phyloP scores from a whole-genome alignment of 2,329 filamentous ascomycete species.

The Colletotrichum sp. region DNA sequence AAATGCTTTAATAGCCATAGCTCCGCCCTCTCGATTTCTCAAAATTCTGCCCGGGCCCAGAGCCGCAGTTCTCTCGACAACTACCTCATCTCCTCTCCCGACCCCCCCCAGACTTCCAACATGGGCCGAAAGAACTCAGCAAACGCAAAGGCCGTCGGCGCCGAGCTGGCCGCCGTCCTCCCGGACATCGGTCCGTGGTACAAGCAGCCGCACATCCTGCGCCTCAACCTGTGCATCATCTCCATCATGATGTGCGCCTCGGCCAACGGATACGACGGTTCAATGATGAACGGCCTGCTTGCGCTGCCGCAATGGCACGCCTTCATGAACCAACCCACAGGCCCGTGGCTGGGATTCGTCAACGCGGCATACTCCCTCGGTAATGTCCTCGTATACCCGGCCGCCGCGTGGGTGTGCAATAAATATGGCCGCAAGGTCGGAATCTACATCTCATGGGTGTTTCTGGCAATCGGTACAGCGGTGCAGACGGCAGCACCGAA shows the following conservation, averaged over 20 bases:
- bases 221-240: constrained; percentile 45
- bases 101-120: not conserved
- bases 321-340: constrained; percentile 43
- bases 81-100: not conserved
- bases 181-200: constrained; percentile 49
- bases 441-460: not conserved
- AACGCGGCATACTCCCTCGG: constrained; percentile 44
- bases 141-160: constrained; percentile 7
- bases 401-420: constrained; percentile 40
- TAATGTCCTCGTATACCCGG: constrained; percentile 29
- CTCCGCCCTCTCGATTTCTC: not conserved
- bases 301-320: constrained; percentile 43
- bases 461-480: constrained; percentile 1
- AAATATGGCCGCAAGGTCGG: constrained; percentile 12
- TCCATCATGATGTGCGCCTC: constrained; percentile 36
- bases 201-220: constrained; percentile 43
- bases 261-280: constrained; percentile 40
- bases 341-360: constrained; percentile 39
- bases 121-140: not conserved
- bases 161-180: constrained; percentile 32
- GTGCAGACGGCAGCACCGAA: constrained; percentile 29
- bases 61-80: not conserved
- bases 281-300: constrained; percentile 51
- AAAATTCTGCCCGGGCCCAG: not conserved
- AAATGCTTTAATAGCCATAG: not conserved